Conservation (phyloP, 2,329 filamentous ascomycete genomes). For the Xylariaceae sp. region DNA sequence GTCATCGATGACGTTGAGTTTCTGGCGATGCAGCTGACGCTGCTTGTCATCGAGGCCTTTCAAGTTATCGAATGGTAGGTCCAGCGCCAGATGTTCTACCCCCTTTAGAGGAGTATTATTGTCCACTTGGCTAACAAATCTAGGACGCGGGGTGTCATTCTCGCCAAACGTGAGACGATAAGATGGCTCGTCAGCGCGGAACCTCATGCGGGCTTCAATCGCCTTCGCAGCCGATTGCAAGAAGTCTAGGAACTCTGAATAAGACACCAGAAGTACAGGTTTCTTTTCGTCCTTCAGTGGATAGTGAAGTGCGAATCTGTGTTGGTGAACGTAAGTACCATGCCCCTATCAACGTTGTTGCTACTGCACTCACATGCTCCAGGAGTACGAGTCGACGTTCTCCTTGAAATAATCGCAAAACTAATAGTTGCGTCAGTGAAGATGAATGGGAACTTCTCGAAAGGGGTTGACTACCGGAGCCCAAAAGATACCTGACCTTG, state of each 20-base stretch:
- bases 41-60: constrained; percentile 33
- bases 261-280: constrained; percentile 51
- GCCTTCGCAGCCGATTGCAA: constrained; percentile 60
- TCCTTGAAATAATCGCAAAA: constrained; percentile 49
- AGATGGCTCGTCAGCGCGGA: constrained; percentile 41
- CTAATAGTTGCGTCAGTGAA: constrained; percentile 28
- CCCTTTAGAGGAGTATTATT: constrained; percentile 35
- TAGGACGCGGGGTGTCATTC: constrained; percentile 57
- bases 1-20: constrained; percentile 47
- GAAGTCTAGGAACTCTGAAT: constrained; percentile 66
- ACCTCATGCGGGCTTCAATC: constrained; percentile 47
- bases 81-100: constrained; percentile 32
- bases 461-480: too few relatives aligned
- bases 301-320: constrained; percentile 36
- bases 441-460: not conserved
- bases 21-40: constrained; percentile 46
- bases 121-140: constrained; percentile 57
- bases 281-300: constrained; percentile 41
- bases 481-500: too few relatives aligned
- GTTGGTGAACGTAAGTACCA: not conserved
- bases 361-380: constrained; percentile 61
- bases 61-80: constrained; percentile 37
- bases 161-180: constrained; percentile 52
- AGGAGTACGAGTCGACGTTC: constrained; percentile 53
- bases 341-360: not conserved